Evolutionary conservation across 768 basidiomycete genomes (phyloP).

Genomic region (Coprinellus micaceus): DNA sequence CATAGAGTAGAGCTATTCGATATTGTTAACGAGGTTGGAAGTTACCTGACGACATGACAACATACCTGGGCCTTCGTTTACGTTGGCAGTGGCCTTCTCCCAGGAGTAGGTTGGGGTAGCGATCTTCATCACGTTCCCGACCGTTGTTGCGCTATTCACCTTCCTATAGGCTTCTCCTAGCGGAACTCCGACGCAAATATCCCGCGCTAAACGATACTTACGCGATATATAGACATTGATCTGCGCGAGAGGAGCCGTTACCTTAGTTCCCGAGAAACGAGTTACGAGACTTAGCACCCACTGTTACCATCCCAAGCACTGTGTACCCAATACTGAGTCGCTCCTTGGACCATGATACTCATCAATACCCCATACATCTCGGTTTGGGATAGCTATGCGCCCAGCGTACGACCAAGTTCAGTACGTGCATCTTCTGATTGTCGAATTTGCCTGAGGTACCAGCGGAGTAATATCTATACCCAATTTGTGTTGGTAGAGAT

Average conservation of each 20-base stretch:
- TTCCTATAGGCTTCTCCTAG: too few relatives aligned
- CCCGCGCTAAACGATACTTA: too few relatives aligned
- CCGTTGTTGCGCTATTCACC: conserved; percentile 27
- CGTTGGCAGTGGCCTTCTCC: conserved; percentile 29
- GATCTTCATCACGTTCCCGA: too few relatives aligned
- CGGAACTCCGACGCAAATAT: too few relatives aligned
- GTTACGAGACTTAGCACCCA: conserved; percentile 15
- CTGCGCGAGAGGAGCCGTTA: too few relatives aligned
- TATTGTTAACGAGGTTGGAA: too few relatives aligned
- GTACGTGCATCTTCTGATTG: conserved; percentile 30
- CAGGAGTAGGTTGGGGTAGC: conserved; percentile 29
- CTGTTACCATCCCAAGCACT: conserved; percentile 30
- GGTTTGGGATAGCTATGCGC: conserved; percentile 28
- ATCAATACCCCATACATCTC: conserved; percentile 35
- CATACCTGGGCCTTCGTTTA: conserved; percentile 35
- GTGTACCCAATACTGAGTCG: conserved; percentile 28
- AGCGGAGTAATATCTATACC: conserved; percentile 27
- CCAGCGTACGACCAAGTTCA: conserved; percentile 29
- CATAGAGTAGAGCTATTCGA: too few relatives aligned
- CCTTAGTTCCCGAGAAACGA: too few relatives aligned
- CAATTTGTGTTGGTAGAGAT: neutral
- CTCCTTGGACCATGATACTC: conserved; percentile 23
- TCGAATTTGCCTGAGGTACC: conserved; percentile 29
- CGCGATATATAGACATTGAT: conserved; percentile 33
- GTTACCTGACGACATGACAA: too few relatives aligned